phyloP scores from a whole-genome alignment of 1,139 yeast genomes.

The Hansenula sp. region DNA sequence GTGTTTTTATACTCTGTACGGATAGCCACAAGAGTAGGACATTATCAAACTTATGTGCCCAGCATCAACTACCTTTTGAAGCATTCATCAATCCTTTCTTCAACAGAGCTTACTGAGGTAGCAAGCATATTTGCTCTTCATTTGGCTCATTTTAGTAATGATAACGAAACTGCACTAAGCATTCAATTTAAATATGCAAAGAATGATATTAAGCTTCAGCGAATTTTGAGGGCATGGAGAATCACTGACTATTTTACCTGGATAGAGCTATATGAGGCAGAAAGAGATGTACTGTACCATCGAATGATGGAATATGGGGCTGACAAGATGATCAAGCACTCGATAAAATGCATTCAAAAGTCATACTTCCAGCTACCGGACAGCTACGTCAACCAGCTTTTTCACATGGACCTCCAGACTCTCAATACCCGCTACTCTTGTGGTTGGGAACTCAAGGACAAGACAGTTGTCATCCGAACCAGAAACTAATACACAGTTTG shows the following conservation, averaged over 20 bases:
- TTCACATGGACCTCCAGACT: constrained; percentile 6
- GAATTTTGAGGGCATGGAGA: constrained; percentile 34
- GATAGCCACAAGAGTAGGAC: constrained; percentile 42
- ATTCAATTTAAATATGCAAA: constrained; percentile 30
- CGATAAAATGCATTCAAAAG: constrained; percentile 29
- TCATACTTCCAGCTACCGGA: constrained; percentile 34
- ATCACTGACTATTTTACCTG: constrained; percentile 37
- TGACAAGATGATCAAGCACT: constrained; percentile 26
- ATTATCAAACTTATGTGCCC: constrained; percentile 56
- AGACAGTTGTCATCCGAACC: too few relatives aligned
- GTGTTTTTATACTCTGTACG: constrained; percentile 51
- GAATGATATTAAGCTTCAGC: constrained; percentile 21
- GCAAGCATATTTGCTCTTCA: constrained; percentile 41
- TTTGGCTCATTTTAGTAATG: constrained; percentile 40
- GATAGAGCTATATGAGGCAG: constrained; percentile 32
- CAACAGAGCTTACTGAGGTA: constrained; percentile 36
- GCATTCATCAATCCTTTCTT: constrained; percentile 19
- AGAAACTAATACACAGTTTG: too few relatives aligned
- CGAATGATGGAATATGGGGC: constrained; percentile 43
- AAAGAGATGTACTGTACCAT: constrained; percentile 22
- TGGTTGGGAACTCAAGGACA: constrained; percentile 11
- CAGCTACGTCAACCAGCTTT: constrained; percentile 9
- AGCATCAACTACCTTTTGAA: constrained; percentile 39
- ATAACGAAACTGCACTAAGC: constrained; percentile 33
- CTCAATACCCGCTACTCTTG: constrained; percentile 7